Conservation (phyloP, 805 yeast species). For the Zygotorulaspora chibaensis region DNA sequence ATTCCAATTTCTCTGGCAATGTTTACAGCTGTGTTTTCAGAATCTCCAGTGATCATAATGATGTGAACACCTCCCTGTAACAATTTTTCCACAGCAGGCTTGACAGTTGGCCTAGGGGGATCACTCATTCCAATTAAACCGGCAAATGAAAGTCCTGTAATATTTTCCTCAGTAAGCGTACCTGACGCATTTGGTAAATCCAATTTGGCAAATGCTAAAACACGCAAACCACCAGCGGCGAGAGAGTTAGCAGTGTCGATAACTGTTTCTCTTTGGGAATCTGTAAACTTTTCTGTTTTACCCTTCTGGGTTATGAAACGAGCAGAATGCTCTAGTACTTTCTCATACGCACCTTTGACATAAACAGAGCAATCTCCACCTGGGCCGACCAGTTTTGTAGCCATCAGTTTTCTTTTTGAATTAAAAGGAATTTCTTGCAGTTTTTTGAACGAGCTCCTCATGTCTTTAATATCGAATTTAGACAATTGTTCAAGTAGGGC, state of each 20-base stretch:
- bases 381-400: conserved; percentile 56
- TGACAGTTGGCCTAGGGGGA: conserved; percentile 91
- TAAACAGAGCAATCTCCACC: conserved; percentile 58
- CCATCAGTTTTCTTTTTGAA: conserved; percentile 84
- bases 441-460: conserved; percentile 54
- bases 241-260: conserved; percentile 54
- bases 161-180: conserved; percentile 37
- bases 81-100: conserved; percentile 64
- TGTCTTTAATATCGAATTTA: conserved; percentile 68
- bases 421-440: conserved; percentile 77
- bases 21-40: conserved; percentile 78
- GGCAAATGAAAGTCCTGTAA: conserved; percentile 63
- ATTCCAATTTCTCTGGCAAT: conserved; percentile 89
- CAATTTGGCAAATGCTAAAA: conserved; percentile 70
- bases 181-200: conserved; percentile 33
- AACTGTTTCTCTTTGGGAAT: conserved; percentile 45
- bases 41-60: conserved; percentile 97
- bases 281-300: conserved; percentile 53
- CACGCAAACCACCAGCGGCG: conserved; percentile 83
- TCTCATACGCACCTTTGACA: conserved; percentile 91
- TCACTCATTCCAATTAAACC: conserved; percentile 96
- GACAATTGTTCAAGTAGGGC: conserved; percentile 76
- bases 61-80: conserved; percentile 93
- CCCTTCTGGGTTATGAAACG: conserved; percentile 57
- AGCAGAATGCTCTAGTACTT: conserved; percentile 57